Percentiles rank a stretch among this genome's conserved stretches.
Evolutionary conservation across 2,329 filamentous ascomycete species (phyloP).

Genomic region (Talaromyces islandicus): DNA sequence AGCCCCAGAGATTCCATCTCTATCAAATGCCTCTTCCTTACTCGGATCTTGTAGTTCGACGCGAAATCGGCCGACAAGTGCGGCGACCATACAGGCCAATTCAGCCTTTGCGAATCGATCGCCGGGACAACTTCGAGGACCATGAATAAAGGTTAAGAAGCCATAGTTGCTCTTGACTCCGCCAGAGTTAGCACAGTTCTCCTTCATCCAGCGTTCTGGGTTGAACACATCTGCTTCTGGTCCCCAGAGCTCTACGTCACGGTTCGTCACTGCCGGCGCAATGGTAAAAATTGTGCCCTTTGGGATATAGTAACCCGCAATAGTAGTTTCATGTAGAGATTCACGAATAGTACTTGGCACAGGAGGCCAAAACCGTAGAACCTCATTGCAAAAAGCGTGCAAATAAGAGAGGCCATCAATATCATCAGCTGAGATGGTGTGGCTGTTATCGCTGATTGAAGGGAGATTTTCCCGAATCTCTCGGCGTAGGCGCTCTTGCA

Average conservation of each 20-base stretch:
- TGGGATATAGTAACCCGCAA: constrained; percentile 61
- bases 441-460: constrained; percentile 20
- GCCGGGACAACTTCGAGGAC: constrained; percentile 80
- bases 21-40: constrained; percentile 54
- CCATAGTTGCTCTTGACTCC: constrained; percentile 48
- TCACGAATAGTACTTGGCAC: constrained; percentile 66
- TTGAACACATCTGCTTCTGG: constrained; percentile 67
- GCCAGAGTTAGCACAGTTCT: constrained; percentile 44
- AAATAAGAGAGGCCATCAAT: constrained; percentile 73
- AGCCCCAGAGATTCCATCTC: constrained; percentile 60
- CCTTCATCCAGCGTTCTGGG: constrained; percentile 68
- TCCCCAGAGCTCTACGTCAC: constrained; percentile 66
- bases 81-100: constrained; percentile 75
- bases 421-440: constrained; percentile 55
- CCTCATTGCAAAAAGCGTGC: constrained; percentile 71
- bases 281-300: constrained; percentile 66
- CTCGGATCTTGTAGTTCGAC: constrained; percentile 59
- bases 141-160: constrained; percentile 28
- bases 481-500: constrained; percentile 62
- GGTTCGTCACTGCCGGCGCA: constrained; percentile 62
- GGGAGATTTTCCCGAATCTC: constrained; percentile 60
- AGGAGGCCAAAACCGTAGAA: constrained; percentile 66
- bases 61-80: constrained; percentile 68
- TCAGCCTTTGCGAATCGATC: constrained; percentile 74
- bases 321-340: constrained; percentile 58